phyloP scores from a whole-genome alignment of 306 rosid genomes.

The Rubus idaeus region DNA sequence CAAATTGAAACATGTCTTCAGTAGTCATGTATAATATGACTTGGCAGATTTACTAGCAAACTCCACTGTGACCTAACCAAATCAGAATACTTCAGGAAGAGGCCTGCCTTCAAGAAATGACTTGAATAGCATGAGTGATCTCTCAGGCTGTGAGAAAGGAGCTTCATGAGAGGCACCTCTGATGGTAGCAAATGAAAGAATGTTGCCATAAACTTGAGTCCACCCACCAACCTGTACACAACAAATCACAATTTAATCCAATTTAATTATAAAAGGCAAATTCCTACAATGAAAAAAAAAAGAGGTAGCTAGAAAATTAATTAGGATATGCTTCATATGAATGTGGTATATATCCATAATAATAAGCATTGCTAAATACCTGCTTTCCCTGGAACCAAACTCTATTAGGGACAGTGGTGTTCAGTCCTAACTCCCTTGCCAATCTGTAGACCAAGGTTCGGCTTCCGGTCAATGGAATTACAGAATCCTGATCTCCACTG shows the following conservation, averaged over 20 bases:
- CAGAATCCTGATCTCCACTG: conserved; percentile 39
- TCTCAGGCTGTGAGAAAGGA: conserved; percentile 41
- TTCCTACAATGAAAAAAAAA: not conserved
- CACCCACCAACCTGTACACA: conserved; percentile 41
- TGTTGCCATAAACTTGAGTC: conserved; percentile 41
- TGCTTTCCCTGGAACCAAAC: conserved; percentile 38
- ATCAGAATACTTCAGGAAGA: conserved; percentile 31
- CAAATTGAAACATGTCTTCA: not conserved
- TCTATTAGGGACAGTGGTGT: conserved; percentile 33
- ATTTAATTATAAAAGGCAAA: not conserved
- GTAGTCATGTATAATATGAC: not conserved
- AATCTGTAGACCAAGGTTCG: conserved; percentile 22
- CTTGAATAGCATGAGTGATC: conserved; percentile 37
- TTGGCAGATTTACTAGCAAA: conserved; percentile 1
- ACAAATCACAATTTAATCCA: not conserved
- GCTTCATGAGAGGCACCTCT: conserved; percentile 46
- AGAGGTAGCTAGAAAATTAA: not conserved
- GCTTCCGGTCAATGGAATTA: conserved; percentile 33
- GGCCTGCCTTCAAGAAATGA: conserved; percentile 39
- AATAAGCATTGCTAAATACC: conserved; percentile 12
- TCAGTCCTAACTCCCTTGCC: conserved; percentile 24
- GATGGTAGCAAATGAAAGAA: conserved; percentile 37
- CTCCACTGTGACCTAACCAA: not conserved
- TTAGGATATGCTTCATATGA: no score
- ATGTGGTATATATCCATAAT: not conserved